Percentiles rank a stretch among this genome's conserved stretches.
Conservation (phyloP, 805 yeast genomes). For the Monosporozyma servazzii region DNA sequence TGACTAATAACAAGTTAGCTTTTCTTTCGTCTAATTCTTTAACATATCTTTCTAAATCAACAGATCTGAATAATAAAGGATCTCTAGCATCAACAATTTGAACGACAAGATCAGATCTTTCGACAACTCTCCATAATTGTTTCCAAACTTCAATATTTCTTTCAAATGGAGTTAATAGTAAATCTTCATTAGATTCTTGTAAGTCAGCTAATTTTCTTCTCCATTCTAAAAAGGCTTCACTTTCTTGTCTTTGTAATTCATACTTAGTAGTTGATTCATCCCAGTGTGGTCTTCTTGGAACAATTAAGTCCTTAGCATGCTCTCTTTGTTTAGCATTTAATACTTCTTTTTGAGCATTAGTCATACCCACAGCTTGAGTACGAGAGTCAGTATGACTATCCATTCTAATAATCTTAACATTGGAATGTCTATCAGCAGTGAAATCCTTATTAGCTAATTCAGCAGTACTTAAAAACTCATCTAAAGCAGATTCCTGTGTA, state of each 20-base stretch:
- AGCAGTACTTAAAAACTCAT: slow-evolving; percentile 91
- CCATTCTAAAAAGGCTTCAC: slow-evolving; percentile 88
- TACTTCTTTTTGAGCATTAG: slow-evolving; percentile 55
- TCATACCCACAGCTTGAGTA: slow-evolving; percentile 50
- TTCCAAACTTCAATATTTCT: slow-evolving; percentile 97
- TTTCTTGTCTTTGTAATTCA: slow-evolving; percentile 79
- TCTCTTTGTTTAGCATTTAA: slow-evolving; percentile 54
- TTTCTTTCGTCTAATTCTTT: slow-evolving; percentile 66
- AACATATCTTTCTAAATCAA: slow-evolving; percentile 79
- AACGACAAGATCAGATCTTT: slow-evolving; percentile 85
- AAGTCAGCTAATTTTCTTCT: slow-evolving; percentile 78
- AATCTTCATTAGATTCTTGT: slow-evolving; percentile 69
- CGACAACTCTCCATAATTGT: slow-evolving; percentile 96
- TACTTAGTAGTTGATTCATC: slow-evolving; percentile 54
- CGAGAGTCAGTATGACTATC: slow-evolving; percentile 38
- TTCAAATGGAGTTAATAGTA: slow-evolving; percentile 90
- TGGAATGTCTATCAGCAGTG: slow-evolving; percentile 78
- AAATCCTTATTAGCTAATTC: slow-evolving; percentile 94
- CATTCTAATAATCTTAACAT: slow-evolving; percentile 74
- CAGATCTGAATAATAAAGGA: slow-evolving; percentile 82
- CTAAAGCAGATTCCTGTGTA: slow-evolving; percentile 87
- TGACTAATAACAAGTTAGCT: slow-evolving; percentile 73
- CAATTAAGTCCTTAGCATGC: slow-evolving; percentile 63
- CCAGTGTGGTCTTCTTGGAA: slow-evolving; percentile 94
- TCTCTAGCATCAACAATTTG: slow-evolving; percentile 97